Percentiles rank a stretch among this genome's conserved stretches.
phyloP scores from a whole-genome alignment of 371 early-diverging fungal species.

The Mortierella sp. region DNA sequence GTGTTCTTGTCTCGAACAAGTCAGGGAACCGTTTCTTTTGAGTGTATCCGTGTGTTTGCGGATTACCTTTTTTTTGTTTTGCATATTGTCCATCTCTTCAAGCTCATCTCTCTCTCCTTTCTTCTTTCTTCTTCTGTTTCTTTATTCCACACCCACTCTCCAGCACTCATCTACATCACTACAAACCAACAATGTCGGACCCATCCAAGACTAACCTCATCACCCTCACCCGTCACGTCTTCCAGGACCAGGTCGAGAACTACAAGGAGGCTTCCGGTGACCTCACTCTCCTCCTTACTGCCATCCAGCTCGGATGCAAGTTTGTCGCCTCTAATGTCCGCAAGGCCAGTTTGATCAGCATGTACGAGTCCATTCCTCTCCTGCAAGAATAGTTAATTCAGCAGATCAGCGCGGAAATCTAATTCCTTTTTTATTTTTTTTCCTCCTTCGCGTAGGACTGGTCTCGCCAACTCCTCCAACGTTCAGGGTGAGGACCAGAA shows the following conservation, averaged over 20 bases:
- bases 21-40: background rate
- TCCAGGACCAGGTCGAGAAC: conserved; percentile 87
- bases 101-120: background rate
- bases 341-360: conserved; percentile 95
- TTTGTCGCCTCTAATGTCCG: conserved; percentile 97
- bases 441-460: conserved; percentile 67
- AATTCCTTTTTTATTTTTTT: background rate
- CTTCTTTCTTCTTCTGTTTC: background rate
- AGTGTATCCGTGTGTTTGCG: conserved; percentile 6
- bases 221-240: conserved; percentile 94
- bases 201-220: conserved; percentile 84
- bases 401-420: too few species aligned
- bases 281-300: conserved; percentile 89
- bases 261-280: conserved; percentile 94
- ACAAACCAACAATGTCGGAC: conserved; percentile 38
- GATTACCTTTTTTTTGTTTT: background rate
- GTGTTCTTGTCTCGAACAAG: background rate
- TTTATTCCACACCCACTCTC: background rate
- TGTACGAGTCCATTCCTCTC: conserved; percentile 69
- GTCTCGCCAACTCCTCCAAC: conserved; percentile 89
- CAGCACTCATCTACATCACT: background rate
- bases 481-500: conserved; percentile 97
- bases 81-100: background rate
- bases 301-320: conserved; percentile 97
- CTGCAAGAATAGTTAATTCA: too few species aligned